Percentiles rank a stretch among this genome's conserved stretches.
These are phyloP conservation scores for Alternaria sp. DNA, from an alignment of 2,329 filamentous ascomycete genomes.

Conservation along the genomic window DNA sequence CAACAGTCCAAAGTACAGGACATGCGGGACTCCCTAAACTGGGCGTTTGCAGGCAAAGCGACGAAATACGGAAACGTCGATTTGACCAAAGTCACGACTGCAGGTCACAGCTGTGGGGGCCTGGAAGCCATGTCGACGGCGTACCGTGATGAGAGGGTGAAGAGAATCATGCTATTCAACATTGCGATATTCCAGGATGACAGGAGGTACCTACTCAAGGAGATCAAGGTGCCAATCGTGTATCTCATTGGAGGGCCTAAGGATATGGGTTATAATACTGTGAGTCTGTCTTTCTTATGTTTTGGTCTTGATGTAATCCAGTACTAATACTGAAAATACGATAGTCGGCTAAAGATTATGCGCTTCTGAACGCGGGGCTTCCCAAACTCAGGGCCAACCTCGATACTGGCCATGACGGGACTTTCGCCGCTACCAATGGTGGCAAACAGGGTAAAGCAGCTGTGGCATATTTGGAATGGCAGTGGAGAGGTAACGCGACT, in stretches of 20 bases:
- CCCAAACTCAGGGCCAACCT: conserved; percentile 30
- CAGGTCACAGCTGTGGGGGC: conserved; percentile 30
- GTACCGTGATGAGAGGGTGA: conserved; percentile 29
- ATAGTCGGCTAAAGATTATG: conserved; percentile 28
- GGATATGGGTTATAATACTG: conserved; percentile 28
- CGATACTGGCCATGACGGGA: conserved; percentile 33
- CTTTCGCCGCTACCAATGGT: conserved; percentile 28
- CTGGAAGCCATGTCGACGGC: conserved; percentile 27
- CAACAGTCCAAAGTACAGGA: conserved; percentile 31
- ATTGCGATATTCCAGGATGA: conserved; percentile 33
- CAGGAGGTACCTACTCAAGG: conserved; percentile 25
- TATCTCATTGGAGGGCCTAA: conserved; percentile 29
- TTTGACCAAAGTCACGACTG: conserved; percentile 26
- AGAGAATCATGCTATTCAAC: conserved; percentile 30
- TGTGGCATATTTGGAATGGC: conserved; percentile 31
- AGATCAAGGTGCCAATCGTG: conserved; percentile 30
- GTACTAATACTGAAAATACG: not conserved
- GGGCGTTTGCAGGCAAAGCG: conserved; percentile 26
- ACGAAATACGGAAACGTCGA: conserved; percentile 33
- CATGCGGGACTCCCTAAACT: conserved; percentile 31
- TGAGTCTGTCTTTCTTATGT: conserved; percentile 11
- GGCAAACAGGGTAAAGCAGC: conserved; percentile 33
- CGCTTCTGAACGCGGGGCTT: conserved; percentile 21
- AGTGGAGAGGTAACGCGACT: conserved; percentile 28
- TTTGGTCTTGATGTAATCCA: not conserved